phyloP scores from a whole-genome alignment of 345 rosid species.

The Punica granatum region DNA sequence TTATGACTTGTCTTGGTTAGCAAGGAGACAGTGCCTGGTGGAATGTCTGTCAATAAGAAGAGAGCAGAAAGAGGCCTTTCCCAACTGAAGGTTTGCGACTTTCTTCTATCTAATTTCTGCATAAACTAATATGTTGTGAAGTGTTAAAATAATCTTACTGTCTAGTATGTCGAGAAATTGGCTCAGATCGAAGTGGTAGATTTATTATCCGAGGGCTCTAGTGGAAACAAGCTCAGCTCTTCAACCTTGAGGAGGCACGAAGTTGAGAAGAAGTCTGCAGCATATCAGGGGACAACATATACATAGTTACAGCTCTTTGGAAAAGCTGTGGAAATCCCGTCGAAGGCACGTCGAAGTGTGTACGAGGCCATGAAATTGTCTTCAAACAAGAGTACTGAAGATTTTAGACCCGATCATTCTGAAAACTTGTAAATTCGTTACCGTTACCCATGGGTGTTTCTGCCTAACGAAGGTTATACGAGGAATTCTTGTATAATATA shows the following conservation, averaged over 20 bases:
- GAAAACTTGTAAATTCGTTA: too few species aligned
- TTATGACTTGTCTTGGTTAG: slow-evolving; percentile 28
- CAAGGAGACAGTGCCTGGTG: slow-evolving; percentile 84
- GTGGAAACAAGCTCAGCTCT: slow-evolving; percentile 64
- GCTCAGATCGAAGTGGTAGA: slow-evolving; percentile 75
- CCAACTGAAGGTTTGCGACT: slow-evolving; percentile 48
- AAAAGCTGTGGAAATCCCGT: not conserved
- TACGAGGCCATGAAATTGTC: not conserved
- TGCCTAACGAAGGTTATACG: too few species aligned
- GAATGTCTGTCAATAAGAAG: slow-evolving; percentile 68
- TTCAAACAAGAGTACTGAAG: not conserved
- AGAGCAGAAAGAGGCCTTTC: slow-evolving; percentile 64
- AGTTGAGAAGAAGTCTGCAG: slow-evolving; percentile 25
- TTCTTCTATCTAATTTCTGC: not conserved
- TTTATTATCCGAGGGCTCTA: slow-evolving; percentile 56
- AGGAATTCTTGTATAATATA: too few species aligned
- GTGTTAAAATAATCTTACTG: not conserved
- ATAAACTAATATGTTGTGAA: not conserved
- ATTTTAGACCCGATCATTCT: too few species aligned
- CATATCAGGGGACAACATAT: slow-evolving; percentile 10
- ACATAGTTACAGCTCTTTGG: not conserved
- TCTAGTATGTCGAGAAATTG: not conserved
- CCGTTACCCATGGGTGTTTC: too few species aligned
- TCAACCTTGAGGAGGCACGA: slow-evolving; percentile 64
- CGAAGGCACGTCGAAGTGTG: not conserved